These are phyloP conservation scores for Monosporascus ibericus DNA, from an alignment of 2,329 filamentous ascomycete genomes.

Conservation along the genomic window DNA sequence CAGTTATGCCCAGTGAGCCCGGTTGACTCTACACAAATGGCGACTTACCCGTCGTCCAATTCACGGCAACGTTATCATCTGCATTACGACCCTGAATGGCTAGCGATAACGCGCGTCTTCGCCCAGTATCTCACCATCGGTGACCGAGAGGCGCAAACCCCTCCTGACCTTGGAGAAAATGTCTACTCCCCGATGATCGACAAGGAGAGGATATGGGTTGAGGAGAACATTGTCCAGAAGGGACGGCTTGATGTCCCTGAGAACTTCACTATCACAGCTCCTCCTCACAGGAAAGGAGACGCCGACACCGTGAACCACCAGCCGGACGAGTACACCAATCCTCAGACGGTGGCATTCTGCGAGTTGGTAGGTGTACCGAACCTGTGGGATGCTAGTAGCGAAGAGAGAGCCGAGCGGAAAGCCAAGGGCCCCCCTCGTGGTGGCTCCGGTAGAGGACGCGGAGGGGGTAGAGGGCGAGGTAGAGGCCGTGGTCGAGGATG, in stretches of 20 bases:
- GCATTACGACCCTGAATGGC: constrained; percentile 89
- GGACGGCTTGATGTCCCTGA: constrained; percentile 64
- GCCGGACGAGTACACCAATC: constrained; percentile 78
- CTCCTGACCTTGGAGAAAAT: constrained; percentile 60
- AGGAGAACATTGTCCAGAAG: constrained; percentile 61
- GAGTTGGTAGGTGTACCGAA: constrained; percentile 71
- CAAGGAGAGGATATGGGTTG: constrained; percentile 70
- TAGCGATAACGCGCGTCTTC: constrained; percentile 85
- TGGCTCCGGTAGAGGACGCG: constrained; percentile 15
- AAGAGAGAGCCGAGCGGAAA: constrained; percentile 59
- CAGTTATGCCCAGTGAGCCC: constrained; percentile 65
- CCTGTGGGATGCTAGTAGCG: constrained; percentile 63
- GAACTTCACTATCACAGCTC: constrained; percentile 73
- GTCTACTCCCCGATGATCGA: constrained; percentile 64
- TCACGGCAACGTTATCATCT: constrained; percentile 50
- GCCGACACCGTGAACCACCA: constrained; percentile 55
- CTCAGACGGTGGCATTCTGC: constrained; percentile 81
- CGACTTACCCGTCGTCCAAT: constrained; percentile 11
- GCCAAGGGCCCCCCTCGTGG: constrained; percentile 45
- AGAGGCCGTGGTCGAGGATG: constrained; percentile 29
- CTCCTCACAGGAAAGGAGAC: constrained; percentile 54
- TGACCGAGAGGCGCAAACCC: constrained; percentile 44
- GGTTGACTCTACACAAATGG: constrained; percentile 28
- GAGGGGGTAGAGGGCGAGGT: constrained; percentile 25
- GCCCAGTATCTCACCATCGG: constrained; percentile 59